phyloP scores from a whole-genome alignment of 352 stramenopile genomes.

The Sclerospora graminicola region DNA sequence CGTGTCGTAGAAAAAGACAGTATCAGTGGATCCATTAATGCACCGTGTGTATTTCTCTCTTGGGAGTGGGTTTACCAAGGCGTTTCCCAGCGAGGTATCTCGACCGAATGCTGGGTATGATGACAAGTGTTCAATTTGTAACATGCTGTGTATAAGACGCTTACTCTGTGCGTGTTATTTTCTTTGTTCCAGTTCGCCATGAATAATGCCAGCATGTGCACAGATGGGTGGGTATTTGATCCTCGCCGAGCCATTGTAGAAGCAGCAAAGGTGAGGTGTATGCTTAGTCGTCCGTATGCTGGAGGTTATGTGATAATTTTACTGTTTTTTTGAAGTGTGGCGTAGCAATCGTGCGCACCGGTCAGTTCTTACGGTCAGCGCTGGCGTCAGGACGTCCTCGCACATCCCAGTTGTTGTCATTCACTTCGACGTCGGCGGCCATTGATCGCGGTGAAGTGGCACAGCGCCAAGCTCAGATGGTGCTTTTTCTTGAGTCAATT shows the following conservation, averaged over 20 bases:
- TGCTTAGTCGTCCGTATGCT: background rate
- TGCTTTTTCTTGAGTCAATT: slow-evolving; percentile 74
- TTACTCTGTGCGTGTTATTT: background rate
- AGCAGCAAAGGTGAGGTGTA: slow-evolving; percentile 41
- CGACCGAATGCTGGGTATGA: slow-evolving; percentile 68
- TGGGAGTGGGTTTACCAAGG: slow-evolving; percentile 85
- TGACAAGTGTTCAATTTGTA: background rate
- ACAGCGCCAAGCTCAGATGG: slow-evolving; percentile 71
- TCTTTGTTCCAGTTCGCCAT: slow-evolving; percentile 72
- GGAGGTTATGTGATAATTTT: slow-evolving; percentile 1
- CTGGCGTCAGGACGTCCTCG: slow-evolving; percentile 21
- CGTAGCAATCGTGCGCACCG: slow-evolving; percentile 59
- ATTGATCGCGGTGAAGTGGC: slow-evolving; percentile 45
- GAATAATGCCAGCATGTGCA: slow-evolving; percentile 62
- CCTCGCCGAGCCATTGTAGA: slow-evolving; percentile 64
- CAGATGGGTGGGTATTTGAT: slow-evolving; percentile 58
- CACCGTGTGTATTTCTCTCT: slow-evolving; percentile 65
- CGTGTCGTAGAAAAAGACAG: slow-evolving; percentile 48
- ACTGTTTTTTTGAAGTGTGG: slow-evolving; percentile 24
- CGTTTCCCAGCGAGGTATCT: slow-evolving; percentile 70
- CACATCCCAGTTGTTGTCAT: slow-evolving; percentile 39
- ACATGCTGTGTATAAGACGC: slow-evolving; percentile 1
- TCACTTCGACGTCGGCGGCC: slow-evolving; percentile 21
- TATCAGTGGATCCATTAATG: slow-evolving; percentile 23
- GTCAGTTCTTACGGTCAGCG: slow-evolving; percentile 51